Base-by-base conservation (phyloP, 2,329 filamentous ascomycete genomes). In the Madurella mycetomatis region DNA sequence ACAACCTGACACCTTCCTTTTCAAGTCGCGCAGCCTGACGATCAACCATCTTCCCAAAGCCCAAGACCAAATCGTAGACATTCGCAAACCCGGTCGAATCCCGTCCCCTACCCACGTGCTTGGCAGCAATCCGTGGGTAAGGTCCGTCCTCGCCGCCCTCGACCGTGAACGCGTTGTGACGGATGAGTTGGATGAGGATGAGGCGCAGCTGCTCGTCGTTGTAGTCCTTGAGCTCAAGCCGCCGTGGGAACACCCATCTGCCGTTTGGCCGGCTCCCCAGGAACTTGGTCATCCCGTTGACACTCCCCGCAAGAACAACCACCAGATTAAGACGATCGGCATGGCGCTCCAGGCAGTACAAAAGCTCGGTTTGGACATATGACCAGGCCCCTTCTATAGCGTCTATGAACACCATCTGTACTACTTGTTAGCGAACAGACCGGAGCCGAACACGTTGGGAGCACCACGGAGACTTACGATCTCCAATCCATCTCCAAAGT, bases 1-100 rank as follows among this genome's bases (percentile, higher is more conserved):
- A 18, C 30, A 53, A 4, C 18, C 13, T 37, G 31, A 39, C 32
- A 18, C 31, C 31, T 18, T 40, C 45, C n/a, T 67, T 65, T 65
- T 51, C 42, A 30, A 55, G 42, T 16, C 53, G 44, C 9, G 43
- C 39, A 16, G 47, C 42, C 11, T 55, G 53, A 19, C 53, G 37
- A 25, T 47, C 39, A 19, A 55, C 18, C 43, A 55, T 51, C 39
- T 47, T 50, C 53, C 44, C 53, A 50, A 50, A 55, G 18, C 47
- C 34, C n/a, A 48, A 30, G 25, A 51, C 42, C n/a, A 55, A 18
- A 17, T 55, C 53, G 16, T 55, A 48, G 19, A 50, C 53, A 30
- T 55, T 55, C 13, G 44, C 47, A 16, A 51, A 55, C 9, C 53
- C 53, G 16, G 40, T 16, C 18, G 47, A 50, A 17, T 41, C 53